These are phyloP conservation scores for Mucor indicus DNA, from an alignment of 371 early-diverging fungal species.

Conservation along the genomic window DNA sequence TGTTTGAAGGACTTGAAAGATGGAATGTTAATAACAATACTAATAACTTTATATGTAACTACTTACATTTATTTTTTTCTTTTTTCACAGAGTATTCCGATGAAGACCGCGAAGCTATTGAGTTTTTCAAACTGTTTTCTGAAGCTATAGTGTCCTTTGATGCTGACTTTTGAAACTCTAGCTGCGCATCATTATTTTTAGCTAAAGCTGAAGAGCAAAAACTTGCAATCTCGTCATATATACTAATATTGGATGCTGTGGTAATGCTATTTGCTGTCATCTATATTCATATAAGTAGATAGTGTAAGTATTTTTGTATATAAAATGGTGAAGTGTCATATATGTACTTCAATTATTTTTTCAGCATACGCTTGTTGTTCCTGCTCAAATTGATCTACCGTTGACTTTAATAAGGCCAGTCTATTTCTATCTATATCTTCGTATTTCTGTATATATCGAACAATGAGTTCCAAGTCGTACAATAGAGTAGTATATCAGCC, in stretches of 20 bases:
- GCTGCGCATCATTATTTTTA: no score
- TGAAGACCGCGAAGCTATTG: constrained; percentile 2
- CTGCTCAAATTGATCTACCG: constrained; percentile 39
- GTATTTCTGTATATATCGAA: constrained; percentile 35
- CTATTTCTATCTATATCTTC: constrained; percentile 49
- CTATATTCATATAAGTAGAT: no score
- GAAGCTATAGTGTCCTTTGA: no score
- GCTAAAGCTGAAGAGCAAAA: constrained; percentile 14
- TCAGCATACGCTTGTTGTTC: constrained; percentile 44
- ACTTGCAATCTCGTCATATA: constrained; percentile 21
- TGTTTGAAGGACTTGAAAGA: constrained; percentile 30
- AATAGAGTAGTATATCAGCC: no score
- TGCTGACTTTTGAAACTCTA: no score
- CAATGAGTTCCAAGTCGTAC: no score
- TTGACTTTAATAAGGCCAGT: constrained; percentile 33
- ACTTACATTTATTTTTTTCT: constrained; percentile 11
- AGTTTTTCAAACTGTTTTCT: no score
- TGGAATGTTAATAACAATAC: no score
- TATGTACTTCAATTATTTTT: constrained; percentile 17
- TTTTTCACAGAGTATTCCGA: background rate
- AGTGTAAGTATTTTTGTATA: no score
- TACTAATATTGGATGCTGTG: constrained; percentile 17
- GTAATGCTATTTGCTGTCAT: constrained; percentile 10
- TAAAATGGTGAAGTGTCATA: background rate
- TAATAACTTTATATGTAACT: no score